Conservation (phyloP, 441 rosid genomes). For the Eutrema salsugineum region DNA sequence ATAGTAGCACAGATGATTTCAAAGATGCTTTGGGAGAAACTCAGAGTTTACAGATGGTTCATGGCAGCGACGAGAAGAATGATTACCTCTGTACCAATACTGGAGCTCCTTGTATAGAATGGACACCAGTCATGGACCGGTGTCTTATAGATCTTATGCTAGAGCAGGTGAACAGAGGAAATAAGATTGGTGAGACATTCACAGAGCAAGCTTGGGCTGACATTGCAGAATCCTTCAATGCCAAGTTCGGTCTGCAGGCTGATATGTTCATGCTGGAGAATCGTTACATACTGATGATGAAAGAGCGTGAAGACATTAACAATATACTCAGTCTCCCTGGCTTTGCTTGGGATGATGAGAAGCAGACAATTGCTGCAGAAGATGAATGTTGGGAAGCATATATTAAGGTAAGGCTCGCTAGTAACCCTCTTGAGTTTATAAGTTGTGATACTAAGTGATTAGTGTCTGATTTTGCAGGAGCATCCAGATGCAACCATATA, state of each 20-base stretch:
- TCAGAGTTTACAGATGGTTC: neutral
- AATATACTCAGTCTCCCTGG: constrained; percentile 50
- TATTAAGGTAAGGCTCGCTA: constrained; percentile 43
- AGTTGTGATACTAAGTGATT: neutral
- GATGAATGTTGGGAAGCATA: constrained; percentile 62
- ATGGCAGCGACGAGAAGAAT: constrained; percentile 37
- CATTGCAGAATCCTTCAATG: constrained; percentile 56
- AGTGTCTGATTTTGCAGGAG: constrained; percentile 47
- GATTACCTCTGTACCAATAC: constrained; percentile 26
- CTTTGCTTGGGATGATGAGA: constrained; percentile 64
- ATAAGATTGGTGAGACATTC: constrained; percentile 44
- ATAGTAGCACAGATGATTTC: constrained; percentile 8
- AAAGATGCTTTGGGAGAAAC: neutral
- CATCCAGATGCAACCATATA: constrained; percentile 53
- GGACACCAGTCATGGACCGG: constrained; percentile 65
- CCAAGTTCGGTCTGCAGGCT: constrained; percentile 45
- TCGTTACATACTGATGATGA: constrained; percentile 58
- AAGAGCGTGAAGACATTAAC: constrained; percentile 57
- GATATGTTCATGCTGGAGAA: constrained; percentile 52
- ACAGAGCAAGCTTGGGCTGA: constrained; percentile 61
- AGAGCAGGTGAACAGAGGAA: constrained; percentile 48
- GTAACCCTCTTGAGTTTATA: neutral
- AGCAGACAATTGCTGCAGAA: constrained; percentile 49
- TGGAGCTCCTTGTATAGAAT: constrained; percentile 40
- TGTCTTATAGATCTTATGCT: constrained; percentile 60